A percentile compares a stretch with the other conserved stretches of the same genome.
Conservation (phyloP, 805 yeast genomes). For the Saccharomycopsis guyanensis region DNA sequence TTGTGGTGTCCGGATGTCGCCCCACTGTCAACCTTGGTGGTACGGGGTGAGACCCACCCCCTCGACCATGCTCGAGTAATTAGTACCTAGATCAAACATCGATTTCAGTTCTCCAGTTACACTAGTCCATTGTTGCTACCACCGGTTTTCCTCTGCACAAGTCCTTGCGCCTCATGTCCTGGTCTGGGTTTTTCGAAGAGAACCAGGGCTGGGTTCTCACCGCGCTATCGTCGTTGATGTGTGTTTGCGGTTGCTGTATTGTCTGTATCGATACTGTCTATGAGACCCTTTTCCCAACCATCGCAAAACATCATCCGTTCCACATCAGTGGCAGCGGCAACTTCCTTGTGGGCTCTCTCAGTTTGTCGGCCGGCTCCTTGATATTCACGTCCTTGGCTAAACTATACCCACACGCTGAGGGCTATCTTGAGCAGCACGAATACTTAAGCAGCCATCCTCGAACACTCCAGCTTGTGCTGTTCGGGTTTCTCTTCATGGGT, state of each 20-base stretch:
- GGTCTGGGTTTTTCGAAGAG: slow-evolving; percentile 7
- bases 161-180: too few species aligned
- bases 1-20: too few species aligned
- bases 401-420: slow-evolving; percentile 61
- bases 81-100: too few species aligned
- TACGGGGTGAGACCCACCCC: too few species aligned
- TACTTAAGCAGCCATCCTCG: slow-evolving; percentile 23
- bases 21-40: too few species aligned
- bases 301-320: slow-evolving; percentile 38
- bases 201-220: slow-evolving; percentile 60
- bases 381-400: slow-evolving; percentile 69
- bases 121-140: too few species aligned
- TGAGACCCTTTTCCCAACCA: slow-evolving; percentile 33
- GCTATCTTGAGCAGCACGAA: slow-evolving; percentile 34
- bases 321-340: slow-evolving; percentile 49
- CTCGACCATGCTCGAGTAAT: too few species aligned
- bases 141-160: too few species aligned
- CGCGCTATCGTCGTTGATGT: slow-evolving; percentile 56
- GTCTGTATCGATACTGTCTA: slow-evolving; percentile 57
- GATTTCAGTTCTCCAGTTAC: too few species aligned
- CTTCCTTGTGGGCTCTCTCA: slow-evolving; percentile 66
- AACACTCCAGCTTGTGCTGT: slow-evolving; percentile 32
- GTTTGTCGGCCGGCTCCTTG: slow-evolving; percentile 78
- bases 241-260: slow-evolving; percentile 62
- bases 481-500: slow-evolving; percentile 50